These are phyloP conservation scores for Aspergillus conjunctus DNA, from an alignment of 495 filamentous ascomycete species.

Conservation along the genomic window DNA sequence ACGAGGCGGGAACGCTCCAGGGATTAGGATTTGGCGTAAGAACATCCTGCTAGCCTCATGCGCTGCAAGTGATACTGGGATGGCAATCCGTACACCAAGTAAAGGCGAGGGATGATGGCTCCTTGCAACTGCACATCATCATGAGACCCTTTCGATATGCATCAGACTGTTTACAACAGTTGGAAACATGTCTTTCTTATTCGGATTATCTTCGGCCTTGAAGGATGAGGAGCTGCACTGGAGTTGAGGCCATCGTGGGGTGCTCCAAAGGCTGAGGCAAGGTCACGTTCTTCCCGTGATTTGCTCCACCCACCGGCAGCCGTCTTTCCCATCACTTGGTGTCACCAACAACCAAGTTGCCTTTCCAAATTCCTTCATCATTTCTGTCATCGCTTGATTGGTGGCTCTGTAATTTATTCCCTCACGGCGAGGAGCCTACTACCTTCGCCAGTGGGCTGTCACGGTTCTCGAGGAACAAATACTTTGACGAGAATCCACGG, in stretches of 20 bases:
- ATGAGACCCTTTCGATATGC: constrained; percentile 19
- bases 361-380: background rate
- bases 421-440: background rate
- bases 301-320: background rate
- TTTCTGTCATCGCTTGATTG: background rate
- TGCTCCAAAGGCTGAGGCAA: background rate
- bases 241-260: background rate
- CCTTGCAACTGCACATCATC: constrained; percentile 17
- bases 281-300: constrained; percentile 19
- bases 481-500: no score
- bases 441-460: background rate
- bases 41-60: constrained; percentile 15
- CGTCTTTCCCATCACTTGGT: background rate
- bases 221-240: constrained; percentile 6
- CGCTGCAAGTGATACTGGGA: constrained; percentile 25
- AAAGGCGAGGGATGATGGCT: constrained; percentile 10
- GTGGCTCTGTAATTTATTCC: background rate
- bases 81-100: background rate
- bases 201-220: no score
- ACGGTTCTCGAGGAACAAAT: background rate
- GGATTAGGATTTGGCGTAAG: constrained; percentile 5
- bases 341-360: background rate
- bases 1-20: background rate
- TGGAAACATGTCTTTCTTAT: background rate
- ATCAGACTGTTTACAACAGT: background rate